phyloP scores from a whole-genome alignment of 768 basidiomycete species.

The Hortiboletus campestris region DNA sequence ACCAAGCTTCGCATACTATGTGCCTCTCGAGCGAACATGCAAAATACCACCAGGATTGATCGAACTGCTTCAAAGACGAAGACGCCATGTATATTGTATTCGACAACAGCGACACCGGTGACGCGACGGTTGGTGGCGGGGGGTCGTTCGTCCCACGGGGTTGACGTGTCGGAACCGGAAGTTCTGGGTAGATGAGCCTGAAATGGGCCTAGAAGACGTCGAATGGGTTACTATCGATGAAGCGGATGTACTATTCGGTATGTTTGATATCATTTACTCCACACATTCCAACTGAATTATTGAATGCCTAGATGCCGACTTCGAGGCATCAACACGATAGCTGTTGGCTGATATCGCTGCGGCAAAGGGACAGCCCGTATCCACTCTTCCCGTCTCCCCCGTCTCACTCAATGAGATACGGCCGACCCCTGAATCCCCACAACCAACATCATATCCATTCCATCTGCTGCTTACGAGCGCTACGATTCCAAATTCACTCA shows the following conservation, averaged over 20 bases:
- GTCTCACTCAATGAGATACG: constrained; percentile 12
- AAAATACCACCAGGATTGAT: constrained; percentile 23
- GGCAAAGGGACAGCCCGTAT: constrained; percentile 44
- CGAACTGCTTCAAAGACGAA: constrained; percentile 53
- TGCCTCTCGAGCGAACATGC: constrained; percentile 57
- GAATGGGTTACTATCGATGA: constrained; percentile 93
- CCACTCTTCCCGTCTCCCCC: constrained; percentile 17
- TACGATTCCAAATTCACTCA: constrained; percentile 78
- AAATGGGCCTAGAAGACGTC: constrained; percentile 63
- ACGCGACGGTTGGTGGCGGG: constrained; percentile 27
- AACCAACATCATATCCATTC: constrained; percentile 59
- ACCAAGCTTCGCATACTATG: constrained; percentile 72
- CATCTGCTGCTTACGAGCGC: constrained; percentile 81
- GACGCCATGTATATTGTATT: constrained; percentile 11
- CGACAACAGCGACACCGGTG: constrained; percentile 24
- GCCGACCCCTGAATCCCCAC: constrained; percentile 8
- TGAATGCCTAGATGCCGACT: constrained; percentile 65
- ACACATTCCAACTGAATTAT: not conserved
- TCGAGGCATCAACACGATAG: constrained; percentile 67
- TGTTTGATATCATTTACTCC: constrained; percentile 15
- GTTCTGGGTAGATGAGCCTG: constrained; percentile 47
- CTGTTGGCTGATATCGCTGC: constrained; percentile 69
- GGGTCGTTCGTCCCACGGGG: constrained; percentile 18
- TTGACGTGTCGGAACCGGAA: constrained; percentile 63
- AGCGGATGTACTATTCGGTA: constrained; percentile 87